These are phyloP conservation scores for Lachancea waltii DNA, from an alignment of 805 yeast species.

Conservation along the genomic window DNA sequence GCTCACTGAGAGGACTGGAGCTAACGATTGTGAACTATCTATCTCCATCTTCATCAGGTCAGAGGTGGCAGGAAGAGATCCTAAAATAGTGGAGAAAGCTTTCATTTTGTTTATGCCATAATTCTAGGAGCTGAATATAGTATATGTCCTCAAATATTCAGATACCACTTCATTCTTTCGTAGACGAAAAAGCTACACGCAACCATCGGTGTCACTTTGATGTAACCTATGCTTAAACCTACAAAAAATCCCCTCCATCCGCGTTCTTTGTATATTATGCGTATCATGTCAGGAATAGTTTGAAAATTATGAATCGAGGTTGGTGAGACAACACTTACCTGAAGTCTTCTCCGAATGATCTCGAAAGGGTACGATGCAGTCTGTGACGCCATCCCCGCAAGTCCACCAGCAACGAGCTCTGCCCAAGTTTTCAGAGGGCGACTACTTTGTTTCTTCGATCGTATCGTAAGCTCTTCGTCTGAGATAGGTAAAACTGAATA, in stretches of 20 bases:
- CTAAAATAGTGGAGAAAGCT: too few species aligned
- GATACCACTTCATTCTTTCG: conserved; percentile 67
- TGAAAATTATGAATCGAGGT: conserved; percentile 36
- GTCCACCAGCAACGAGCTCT: conserved; percentile 86
- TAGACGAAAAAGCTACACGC: conserved; percentile 94
- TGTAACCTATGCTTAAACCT: conserved; percentile 90
- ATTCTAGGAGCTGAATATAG: too few species aligned
- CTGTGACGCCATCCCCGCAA: conserved; percentile 93
- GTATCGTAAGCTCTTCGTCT: conserved; percentile 13
- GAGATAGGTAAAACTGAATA: conserved; percentile 40
- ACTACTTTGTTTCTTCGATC: conserved; percentile 23
- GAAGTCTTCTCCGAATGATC: conserved; percentile 90
- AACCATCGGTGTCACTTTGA: conserved; percentile 94
- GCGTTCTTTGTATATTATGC: conserved; percentile 56
- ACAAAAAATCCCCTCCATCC: conserved; percentile 89
- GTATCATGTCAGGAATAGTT: conserved; percentile 36
- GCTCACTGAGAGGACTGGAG: too few species aligned
- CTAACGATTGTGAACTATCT: too few species aligned
- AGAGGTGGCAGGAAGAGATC: too few species aligned
- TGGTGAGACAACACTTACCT: conserved; percentile 81
- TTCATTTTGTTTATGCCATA: too few species aligned
- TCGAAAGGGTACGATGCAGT: conserved; percentile 97
- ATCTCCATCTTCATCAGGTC: too few species aligned
- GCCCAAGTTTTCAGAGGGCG: conserved; percentile 87
- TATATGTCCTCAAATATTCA: conserved; percentile 68